These are phyloP conservation scores for Cladophialophora chaetospira DNA, from an alignment of 2,329 filamentous ascomycete species.

Conservation along the genomic window DNA sequence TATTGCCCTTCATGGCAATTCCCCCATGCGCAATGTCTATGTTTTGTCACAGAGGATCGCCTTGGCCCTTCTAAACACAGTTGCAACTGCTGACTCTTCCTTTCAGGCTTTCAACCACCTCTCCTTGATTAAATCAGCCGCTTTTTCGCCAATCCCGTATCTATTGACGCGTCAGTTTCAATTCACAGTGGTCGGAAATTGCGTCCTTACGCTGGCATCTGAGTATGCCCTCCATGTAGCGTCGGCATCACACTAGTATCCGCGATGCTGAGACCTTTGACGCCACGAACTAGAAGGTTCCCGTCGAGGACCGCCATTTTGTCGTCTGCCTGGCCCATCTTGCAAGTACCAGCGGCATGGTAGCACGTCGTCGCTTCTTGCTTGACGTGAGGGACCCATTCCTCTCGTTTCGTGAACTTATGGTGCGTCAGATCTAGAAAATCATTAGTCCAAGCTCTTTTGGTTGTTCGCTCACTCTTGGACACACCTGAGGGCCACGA, in stretches of 20 bases:
- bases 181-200: not conserved
- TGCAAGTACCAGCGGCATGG: constrained; percentile 59
- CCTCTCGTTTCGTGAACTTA: constrained; percentile 54
- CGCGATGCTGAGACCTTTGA: constrained; percentile 56
- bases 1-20: no score
- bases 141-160: constrained; percentile 60
- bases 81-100: not conserved
- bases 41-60: no score
- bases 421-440: constrained; percentile 52
- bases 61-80: no score
- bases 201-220: constrained; percentile 53
- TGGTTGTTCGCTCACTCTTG: no score
- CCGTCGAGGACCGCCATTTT: constrained; percentile 56
- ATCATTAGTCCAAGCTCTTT: not conserved
- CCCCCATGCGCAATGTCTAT: no score
- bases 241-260: constrained; percentile 57
- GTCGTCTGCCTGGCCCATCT: constrained; percentile 56
- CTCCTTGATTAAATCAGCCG: constrained; percentile 54
- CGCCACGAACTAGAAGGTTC: constrained; percentile 55
- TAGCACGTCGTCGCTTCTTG: constrained; percentile 64
- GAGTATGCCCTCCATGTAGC: constrained; percentile 55
- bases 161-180: constrained; percentile 14
- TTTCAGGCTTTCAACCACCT: constrained; percentile 18
- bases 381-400: constrained; percentile 61
- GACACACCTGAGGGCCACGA: constrained; percentile 56